Percentiles rank a stretch among this genome's conserved stretches.
Conservation (phyloP, 768 basidiomycete genomes). For the Leccinum variicolor region DNA sequence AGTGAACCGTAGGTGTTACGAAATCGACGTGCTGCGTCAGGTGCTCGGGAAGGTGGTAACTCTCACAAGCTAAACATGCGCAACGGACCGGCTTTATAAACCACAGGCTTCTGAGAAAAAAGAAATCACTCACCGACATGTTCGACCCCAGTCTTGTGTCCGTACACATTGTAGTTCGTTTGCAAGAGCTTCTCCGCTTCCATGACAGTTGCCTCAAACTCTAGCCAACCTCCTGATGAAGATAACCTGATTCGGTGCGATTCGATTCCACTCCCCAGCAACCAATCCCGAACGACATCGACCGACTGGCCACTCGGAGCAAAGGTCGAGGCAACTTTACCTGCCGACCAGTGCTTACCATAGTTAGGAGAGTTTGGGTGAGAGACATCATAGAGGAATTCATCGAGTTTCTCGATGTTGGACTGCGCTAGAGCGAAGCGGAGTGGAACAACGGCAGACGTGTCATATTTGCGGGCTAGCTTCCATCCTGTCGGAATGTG, state of each 20-base stretch:
- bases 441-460: constrained; percentile 36
- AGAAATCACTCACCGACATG: constrained; percentile 33
- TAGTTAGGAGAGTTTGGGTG: constrained; percentile 43
- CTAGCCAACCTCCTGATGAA: constrained; percentile 37
- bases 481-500: constrained; percentile 39
- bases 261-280: constrained; percentile 35
- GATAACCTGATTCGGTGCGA: constrained; percentile 33
- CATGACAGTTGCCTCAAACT: constrained; percentile 35
- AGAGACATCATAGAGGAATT: constrained; percentile 40
- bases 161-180: constrained; percentile 42
- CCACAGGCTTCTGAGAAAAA: background rate
- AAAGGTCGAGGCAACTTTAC: constrained; percentile 38
- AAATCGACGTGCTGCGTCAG: constrained; percentile 39
- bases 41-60: constrained; percentile 40
- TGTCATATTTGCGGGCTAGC: constrained; percentile 26
- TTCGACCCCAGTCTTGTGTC: constrained; percentile 34
- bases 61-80: constrained; percentile 32
- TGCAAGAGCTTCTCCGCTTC: constrained; percentile 45
- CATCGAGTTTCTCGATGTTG: constrained; percentile 39
- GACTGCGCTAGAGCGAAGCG: constrained; percentile 44
- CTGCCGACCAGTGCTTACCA: constrained; percentile 44
- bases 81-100: background rate
- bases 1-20: constrained; percentile 45
- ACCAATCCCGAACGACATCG: constrained; percentile 38
- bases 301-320: constrained; percentile 38